These are phyloP conservation scores for Nakazawaea ishiwadae DNA, from an alignment of 805 yeast genomes.

Conservation along the genomic window DNA sequence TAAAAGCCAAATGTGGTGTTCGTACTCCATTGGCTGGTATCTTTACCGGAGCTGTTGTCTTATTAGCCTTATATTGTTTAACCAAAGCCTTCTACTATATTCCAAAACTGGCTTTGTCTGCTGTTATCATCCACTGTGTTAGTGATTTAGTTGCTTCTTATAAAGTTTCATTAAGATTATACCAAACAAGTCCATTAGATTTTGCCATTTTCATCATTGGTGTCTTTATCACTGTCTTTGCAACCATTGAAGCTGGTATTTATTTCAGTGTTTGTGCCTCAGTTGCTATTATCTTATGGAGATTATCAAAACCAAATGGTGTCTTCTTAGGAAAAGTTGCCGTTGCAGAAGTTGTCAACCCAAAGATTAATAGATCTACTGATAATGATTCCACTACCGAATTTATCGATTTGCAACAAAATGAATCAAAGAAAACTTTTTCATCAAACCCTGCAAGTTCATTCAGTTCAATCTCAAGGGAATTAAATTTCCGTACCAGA, in stretches of 20 bases:
- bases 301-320: constrained; percentile 78
- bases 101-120: constrained; percentile 84
- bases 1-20: constrained; percentile 93
- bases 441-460: too few species aligned
- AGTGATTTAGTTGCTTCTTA: constrained; percentile 75
- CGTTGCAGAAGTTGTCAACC: constrained; percentile 68
- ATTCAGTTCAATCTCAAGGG: constrained; percentile 1
- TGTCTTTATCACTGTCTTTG: constrained; percentile 69
- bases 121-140: constrained; percentile 91
- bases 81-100: constrained; percentile 83
- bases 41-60: constrained; percentile 83
- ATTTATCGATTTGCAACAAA: not conserved
- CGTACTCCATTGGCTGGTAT: constrained; percentile 92
- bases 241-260: constrained; percentile 82
- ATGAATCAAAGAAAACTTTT: not conserved
- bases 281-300: constrained; percentile 64
- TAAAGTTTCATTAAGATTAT: constrained; percentile 61
- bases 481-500: constrained; percentile 44
- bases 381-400: constrained; percentile 15
- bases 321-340: constrained; percentile 75
- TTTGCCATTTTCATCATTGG: constrained; percentile 67
- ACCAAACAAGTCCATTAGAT: constrained; percentile 72
- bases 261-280: constrained; percentile 89
- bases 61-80: constrained; percentile 79
- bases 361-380: constrained; percentile 33